A percentile compares a stretch with the other conserved stretches of the same genome.
phyloP scores from a whole-genome alignment of 2,329 filamentous ascomycete genomes.

The Colletotrichum costaricense region DNA sequence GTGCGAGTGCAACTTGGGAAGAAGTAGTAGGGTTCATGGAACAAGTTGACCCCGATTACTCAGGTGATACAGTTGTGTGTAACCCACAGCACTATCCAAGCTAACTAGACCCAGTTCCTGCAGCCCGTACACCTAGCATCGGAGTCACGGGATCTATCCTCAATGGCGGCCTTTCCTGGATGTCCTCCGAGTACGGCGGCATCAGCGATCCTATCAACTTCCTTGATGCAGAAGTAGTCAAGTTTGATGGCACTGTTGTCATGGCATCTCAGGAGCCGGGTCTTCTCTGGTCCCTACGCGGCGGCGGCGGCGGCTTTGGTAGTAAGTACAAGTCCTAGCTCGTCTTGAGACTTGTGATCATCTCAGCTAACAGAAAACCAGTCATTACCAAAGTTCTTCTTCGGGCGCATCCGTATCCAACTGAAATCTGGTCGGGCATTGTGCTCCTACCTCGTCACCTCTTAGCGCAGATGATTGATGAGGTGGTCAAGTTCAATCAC shows the following conservation, averaged over 20 bases:
- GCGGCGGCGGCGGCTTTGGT: conserved; percentile 22
- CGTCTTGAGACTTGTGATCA: too few species aligned
- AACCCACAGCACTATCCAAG: accelerated
- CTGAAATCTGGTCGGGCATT: conserved; percentile 20
- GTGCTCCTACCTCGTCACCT: conserved; percentile 3
- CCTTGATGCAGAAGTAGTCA: conserved; percentile 21
- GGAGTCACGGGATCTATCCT: conserved; percentile 16
- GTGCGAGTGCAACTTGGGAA: conserved; percentile 20
- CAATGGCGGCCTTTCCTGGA: conserved; percentile 17
- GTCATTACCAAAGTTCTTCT: conserved; percentile 23
- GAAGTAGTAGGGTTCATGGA: conserved; percentile 22
- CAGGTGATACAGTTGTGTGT: neutral
- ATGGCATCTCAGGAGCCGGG: conserved; percentile 24
- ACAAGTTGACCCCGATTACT: conserved; percentile 8
- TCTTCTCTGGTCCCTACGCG: conserved; percentile 21
- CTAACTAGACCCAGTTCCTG: neutral
- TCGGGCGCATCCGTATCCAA: conserved; percentile 21
- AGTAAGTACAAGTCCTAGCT: neutral
- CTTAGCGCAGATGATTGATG: conserved; percentile 5
- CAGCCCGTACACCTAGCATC: conserved; percentile 12
- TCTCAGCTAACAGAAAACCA: neutral
- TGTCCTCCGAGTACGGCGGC: conserved; percentile 16
- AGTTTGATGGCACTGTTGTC: conserved; percentile 15
- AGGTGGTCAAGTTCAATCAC: conserved; percentile 11
- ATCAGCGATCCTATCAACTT: conserved; percentile 27